Evolutionary conservation across 2,329 filamentous ascomycete species (phyloP).

Genomic region (Magnaporthiopsis poae): DNA sequence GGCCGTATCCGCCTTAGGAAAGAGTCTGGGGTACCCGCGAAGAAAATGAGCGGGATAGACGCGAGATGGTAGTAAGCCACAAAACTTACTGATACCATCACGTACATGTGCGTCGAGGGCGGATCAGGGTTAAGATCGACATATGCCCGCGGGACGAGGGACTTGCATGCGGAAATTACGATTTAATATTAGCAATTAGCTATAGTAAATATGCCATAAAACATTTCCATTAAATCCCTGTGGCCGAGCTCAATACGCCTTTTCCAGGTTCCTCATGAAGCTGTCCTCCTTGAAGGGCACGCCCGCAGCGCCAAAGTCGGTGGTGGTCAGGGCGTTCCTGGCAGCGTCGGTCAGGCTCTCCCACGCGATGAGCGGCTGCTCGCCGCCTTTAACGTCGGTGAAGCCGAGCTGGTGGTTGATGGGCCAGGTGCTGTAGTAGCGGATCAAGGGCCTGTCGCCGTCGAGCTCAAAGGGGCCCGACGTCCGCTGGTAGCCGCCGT

Average conservation of each 20-base stretch:
- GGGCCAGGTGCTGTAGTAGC: conserved; percentile 23
- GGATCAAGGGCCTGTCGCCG: conserved; percentile 19
- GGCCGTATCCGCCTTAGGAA: too few relatives aligned
- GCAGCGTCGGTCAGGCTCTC: conserved; percentile 28
- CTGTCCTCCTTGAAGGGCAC: conserved; percentile 28
- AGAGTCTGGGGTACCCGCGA: too few relatives aligned
- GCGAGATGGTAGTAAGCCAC: too few relatives aligned
- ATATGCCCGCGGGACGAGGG: too few relatives aligned
- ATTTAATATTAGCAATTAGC: background rate
- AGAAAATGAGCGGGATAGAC: too few relatives aligned
- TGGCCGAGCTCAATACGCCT: background rate
- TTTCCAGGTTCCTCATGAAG: conserved; percentile 15
- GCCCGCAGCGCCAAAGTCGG: conserved; percentile 31
- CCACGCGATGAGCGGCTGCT: conserved; percentile 34
- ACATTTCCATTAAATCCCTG: background rate
- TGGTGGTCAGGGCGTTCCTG: conserved; percentile 24
- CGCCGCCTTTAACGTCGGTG: conserved; percentile 25
- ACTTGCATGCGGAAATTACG: background rate
- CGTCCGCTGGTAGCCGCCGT: conserved; percentile 23
- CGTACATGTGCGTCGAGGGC: too few relatives aligned
- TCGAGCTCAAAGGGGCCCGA: conserved; percentile 13
- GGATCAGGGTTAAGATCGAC: too few relatives aligned
- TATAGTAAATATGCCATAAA: background rate
- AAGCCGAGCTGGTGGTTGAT: conserved; percentile 28
- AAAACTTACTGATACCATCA: too few relatives aligned